Base-by-base conservation (phyloP, 1,139 yeast genomes). In the Arxiozyma telluris region DNA sequence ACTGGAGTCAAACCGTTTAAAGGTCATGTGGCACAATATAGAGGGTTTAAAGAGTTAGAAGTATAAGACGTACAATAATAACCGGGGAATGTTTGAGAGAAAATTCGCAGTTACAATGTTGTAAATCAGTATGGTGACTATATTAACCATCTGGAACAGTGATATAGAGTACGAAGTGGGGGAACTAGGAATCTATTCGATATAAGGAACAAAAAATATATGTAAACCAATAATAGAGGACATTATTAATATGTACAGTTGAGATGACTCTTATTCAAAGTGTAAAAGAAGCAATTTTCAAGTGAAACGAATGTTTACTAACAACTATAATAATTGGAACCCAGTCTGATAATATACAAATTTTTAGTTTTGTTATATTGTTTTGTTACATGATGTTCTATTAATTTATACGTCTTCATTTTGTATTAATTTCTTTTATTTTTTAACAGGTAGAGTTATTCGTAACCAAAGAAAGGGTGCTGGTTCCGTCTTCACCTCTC, bases 381-480 rank as follows among this genome's bases (percentile, higher is more conserved):
- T 34, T 34, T 4, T 34, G 39, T 34, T 34, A 15, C 6, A 15
- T 34, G 39, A 34, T 34, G n/a, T 43, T 21, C 27, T 58, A 60
- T 61, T 63, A 58, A 61, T 60, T 42, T 50, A 7, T 41, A 23
- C 18, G 39, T 8, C 23, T 42, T 3, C 18, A 18, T 47, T n/a
- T 9, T 45, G 30, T 22, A 25, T 47, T 23, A 6, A 23, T 23
- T 21, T 30, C 27, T 43, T 48, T 49, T 50, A 42, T 44, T 53
- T 55, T 54, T 25, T 45, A 54, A 73, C 75, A 86, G 98, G 98
- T 88, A 93, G 98, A 87, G 99, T 94, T 82, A 94, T 94, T 84
- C 96, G 98, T 83, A 93, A 94, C 86, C 98, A 94, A 87, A 91
- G 99, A 89, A 94, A 94, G 83, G 98, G 98, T 86, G 98, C 97